Evolutionary conservation across 495 filamentous ascomycete genomes (phyloP).

Genomic region (Penicillium canescens): DNA sequence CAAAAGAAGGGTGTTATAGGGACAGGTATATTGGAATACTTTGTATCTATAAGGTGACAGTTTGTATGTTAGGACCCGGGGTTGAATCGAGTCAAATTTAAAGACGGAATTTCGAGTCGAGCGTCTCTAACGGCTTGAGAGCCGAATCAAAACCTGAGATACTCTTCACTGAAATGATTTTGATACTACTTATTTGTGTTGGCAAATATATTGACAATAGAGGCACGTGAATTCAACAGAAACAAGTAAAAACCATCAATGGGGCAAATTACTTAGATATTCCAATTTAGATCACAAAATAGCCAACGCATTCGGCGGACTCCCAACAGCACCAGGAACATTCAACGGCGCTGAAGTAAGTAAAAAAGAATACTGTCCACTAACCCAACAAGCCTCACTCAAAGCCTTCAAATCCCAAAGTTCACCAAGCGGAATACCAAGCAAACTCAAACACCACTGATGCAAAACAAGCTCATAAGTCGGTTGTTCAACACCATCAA

Average conservation of each 20-base stretch:
- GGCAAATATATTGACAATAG: constrained; percentile 12
- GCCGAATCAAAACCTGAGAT: too few relatives aligned
- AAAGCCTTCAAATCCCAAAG: constrained; percentile 60
- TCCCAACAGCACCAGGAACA: constrained; percentile 42
- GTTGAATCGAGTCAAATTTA: not conserved
- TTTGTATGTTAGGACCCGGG: too few relatives aligned
- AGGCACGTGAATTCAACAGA: too few relatives aligned
- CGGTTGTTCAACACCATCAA: constrained; percentile 14
- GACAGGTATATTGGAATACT: too few relatives aligned
- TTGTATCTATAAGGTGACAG: too few relatives aligned
- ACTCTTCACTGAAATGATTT: constrained; percentile 34
- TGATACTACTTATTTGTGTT: constrained; percentile 33
- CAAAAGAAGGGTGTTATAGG: not conserved
- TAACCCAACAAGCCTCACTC: constrained; percentile 45
- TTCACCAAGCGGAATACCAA: constrained; percentile 59
- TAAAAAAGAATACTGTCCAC: constrained; percentile 42
- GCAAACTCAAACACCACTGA: constrained; percentile 39
- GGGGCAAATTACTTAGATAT: too few relatives aligned
- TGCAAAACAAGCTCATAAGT: constrained; percentile 32
- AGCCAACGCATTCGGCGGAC: constrained; percentile 41
- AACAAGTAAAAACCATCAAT: too few relatives aligned
- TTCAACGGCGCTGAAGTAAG: constrained; percentile 48
- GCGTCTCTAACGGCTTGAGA: constrained; percentile 29
- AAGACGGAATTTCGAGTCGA: not conserved
- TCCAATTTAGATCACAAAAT: constrained; percentile 27